A percentile compares a stretch with the other conserved stretches of the same genome.
Conservation (phyloP, 2,329 filamentous ascomycete genomes). For the Ophiostoma quercus region DNA sequence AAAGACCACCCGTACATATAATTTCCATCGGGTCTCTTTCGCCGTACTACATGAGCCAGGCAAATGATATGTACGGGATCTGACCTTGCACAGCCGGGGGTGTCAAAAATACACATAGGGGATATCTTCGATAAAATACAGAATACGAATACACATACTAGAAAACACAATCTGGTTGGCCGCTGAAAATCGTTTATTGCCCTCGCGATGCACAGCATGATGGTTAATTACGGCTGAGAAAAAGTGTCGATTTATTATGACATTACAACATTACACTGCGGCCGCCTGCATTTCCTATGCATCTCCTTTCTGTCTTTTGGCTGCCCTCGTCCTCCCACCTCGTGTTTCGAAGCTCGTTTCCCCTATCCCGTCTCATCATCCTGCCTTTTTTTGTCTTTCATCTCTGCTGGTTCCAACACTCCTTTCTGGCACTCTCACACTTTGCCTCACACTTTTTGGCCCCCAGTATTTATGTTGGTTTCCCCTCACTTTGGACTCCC, state of each 20-base stretch:
- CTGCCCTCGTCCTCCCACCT: background rate
- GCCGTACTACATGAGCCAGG: background rate
- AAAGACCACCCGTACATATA: no score
- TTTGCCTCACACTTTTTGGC: background rate
- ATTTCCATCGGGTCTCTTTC: background rate
- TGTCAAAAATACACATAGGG: no score
- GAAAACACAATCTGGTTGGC: background rate
- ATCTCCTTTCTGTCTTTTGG: background rate
- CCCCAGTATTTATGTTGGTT: background rate
- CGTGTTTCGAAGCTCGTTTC: no score
- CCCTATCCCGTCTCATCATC: background rate
- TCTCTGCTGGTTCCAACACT: no score
- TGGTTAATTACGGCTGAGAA: background rate
- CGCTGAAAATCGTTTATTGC: background rate
- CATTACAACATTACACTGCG: constrained; percentile 2
- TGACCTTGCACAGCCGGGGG: background rate
- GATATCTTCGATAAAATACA: no score
- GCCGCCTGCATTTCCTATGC: background rate
- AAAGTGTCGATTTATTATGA: background rate
- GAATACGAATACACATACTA: no score
- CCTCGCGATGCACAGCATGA: constrained; percentile 1
- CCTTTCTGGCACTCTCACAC: background rate
- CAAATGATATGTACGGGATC: background rate
- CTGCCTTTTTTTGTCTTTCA: background rate
- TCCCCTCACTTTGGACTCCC: background rate